These are phyloP conservation scores for Penicillium sp. DNA, from an alignment of 2,329 filamentous ascomycete species.

Conservation along the genomic window DNA sequence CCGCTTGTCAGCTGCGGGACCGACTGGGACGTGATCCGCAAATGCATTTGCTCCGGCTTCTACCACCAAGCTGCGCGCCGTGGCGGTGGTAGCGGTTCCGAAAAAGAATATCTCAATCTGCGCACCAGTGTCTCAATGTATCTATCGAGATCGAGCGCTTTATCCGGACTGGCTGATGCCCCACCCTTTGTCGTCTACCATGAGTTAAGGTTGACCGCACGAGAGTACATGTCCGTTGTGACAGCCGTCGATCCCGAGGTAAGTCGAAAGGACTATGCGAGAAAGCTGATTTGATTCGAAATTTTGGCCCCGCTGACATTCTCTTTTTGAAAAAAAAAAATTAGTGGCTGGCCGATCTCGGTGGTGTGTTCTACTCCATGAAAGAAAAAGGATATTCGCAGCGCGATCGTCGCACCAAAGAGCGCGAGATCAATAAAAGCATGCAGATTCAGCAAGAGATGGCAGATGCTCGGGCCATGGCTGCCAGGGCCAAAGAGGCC, in stretches of 20 bases:
- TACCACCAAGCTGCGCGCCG: constrained; percentile 92
- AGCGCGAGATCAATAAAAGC: constrained; percentile 84
- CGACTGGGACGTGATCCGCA: constrained; percentile 92
- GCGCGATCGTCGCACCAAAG: constrained; percentile 76
- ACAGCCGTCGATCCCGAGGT: constrained; percentile 86
- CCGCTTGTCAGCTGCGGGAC: constrained; percentile 79
- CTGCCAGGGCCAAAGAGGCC: constrained; percentile 37
- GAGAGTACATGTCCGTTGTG: constrained; percentile 97
- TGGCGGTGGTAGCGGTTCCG: constrained; percentile 79
- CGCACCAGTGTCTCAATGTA: constrained; percentile 91
- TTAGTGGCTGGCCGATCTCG: constrained; percentile 85
- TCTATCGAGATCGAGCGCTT: constrained; percentile 84
- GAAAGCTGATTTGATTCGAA: neutral
- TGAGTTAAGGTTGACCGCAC: constrained; percentile 91
- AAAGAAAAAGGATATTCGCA: constrained; percentile 96
- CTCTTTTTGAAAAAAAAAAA: constrained; percentile 1
- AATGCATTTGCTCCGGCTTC: constrained; percentile 95
- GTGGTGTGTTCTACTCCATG: constrained; percentile 93
- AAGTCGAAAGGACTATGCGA: constrained; percentile 20
- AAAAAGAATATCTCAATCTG: constrained; percentile 81
- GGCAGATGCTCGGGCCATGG: constrained; percentile 30
- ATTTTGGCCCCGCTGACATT: too few relatives aligned
- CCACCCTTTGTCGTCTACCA: constrained; percentile 98
- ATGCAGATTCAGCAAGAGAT: constrained; percentile 28
- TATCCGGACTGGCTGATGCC: constrained; percentile 87